These are phyloP conservation scores for Puccinia horiana DNA, from an alignment of 1,284 basidiomycete genomes.

Conservation along the genomic window DNA sequence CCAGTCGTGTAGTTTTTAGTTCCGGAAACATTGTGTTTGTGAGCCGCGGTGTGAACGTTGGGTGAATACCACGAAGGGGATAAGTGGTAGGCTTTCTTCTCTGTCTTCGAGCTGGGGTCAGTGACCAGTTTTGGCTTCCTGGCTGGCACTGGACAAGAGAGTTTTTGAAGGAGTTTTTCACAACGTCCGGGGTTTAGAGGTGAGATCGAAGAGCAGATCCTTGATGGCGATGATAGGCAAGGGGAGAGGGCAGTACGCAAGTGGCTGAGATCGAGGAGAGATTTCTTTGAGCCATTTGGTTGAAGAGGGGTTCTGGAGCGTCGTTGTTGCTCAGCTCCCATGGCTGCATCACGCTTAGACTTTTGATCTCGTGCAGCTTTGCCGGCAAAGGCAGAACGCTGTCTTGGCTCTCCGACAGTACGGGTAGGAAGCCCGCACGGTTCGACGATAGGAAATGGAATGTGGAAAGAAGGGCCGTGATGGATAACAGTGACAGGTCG, in stretches of 20 bases:
- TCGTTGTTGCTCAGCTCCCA: background rate
- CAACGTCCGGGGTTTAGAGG: background rate
- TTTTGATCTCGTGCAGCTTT: background rate
- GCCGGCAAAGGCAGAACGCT: background rate
- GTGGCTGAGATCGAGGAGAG: background rate
- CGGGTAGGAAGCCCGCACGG: no score
- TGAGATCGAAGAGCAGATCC: background rate
- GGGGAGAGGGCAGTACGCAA: background rate
- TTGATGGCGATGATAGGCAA: background rate
- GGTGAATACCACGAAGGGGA: background rate
- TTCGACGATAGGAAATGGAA: background rate
- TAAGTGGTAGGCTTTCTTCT: background rate
- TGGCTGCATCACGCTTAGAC: background rate
- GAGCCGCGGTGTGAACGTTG: background rate
- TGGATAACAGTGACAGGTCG: background rate
- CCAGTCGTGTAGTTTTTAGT: background rate
- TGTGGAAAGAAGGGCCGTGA: background rate
- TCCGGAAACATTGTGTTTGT: background rate
- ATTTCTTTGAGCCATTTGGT: background rate
- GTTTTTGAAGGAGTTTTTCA: slow-evolving; percentile 1
- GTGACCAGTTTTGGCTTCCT: background rate
- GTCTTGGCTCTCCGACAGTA: background rate
- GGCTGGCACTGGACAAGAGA: background rate
- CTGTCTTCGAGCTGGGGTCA: background rate
- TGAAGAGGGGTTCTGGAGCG: background rate